Evolutionary conservation across 805 yeast genomes (phyloP), one percentile per base, ranked within the genome.

Genomic region (Candida qinlingensis): DNA sequence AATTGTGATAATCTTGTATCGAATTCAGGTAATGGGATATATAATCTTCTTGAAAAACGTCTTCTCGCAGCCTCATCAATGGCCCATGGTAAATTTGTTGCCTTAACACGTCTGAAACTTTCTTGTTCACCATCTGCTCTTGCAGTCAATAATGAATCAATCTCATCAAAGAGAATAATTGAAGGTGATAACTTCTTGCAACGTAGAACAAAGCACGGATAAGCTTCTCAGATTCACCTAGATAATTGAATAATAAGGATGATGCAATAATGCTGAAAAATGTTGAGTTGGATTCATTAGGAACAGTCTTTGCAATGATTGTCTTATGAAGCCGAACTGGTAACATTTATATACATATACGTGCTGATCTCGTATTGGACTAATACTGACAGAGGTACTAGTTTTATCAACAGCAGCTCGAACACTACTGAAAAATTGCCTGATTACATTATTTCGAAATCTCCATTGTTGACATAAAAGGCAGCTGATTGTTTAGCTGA

Each of bases 41-140:
- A 91, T 61, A 88, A 95, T 45, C 97, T 73, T 59, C 95, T 79
- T 6, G 88, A 96, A 67, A 92, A 92, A 53, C 98, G 75, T 64
- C 98, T 77, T 59, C 97, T 74, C 0, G 98, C 97, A 3, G 97
- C 97, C 61, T 94, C 98, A 66, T 92, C 99, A 52, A 87, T 90
- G 2, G 89, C 85, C 99, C 99, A 92, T 0, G 99, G 99, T 52
- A 92, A 65, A 64, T 92, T 94, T 0, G 98, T 92, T 59, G 89
- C 91, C 64, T 92, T 92, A 59, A 91, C 87, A 50, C 97, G 72
- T 54, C 98, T 71, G 33, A 92, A 81, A 7, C 96, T 85, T 64
- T 92, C 98, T 61, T 87, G 87, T 60, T 87, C 96, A 41, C 77
- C 76, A 33, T 76, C 77, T 45, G 78, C 72, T 57, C 98, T 75